Evolutionary conservation across 2,329 filamentous ascomycete species (phyloP).

Genomic region (Aspergillus chevalieri): DNA sequence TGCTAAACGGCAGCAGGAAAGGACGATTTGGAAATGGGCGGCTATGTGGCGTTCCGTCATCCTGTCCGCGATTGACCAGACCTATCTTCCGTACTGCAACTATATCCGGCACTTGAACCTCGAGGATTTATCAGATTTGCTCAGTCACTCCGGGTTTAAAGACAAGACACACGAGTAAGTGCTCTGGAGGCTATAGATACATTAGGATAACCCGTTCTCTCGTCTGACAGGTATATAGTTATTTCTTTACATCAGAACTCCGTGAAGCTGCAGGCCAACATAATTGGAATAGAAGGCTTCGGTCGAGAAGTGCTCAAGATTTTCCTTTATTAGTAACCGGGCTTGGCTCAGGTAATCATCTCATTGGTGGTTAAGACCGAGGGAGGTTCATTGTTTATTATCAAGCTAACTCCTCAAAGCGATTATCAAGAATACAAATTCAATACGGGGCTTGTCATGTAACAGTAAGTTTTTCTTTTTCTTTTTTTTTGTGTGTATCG

Average conservation of each 20-base stretch:
- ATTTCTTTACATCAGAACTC: slow-evolving; percentile 49
- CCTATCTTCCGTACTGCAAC: slow-evolving; percentile 62
- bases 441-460: slow-evolving; percentile 55
- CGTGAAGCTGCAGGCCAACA: slow-evolving; percentile 12
- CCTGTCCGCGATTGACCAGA: slow-evolving; percentile 55
- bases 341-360: slow-evolving; percentile 42
- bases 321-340: slow-evolving; percentile 39
- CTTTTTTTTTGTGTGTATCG: not conserved
- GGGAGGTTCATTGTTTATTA: not conserved
- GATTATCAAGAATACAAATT: slow-evolving; percentile 44
- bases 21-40: slow-evolving; percentile 53
- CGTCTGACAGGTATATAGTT: slow-evolving; percentile 21
- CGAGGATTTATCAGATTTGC: slow-evolving; percentile 53
- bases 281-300: slow-evolving; percentile 18
- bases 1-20: slow-evolving; percentile 38
- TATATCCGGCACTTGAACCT: slow-evolving; percentile 62
- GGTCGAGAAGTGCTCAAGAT: slow-evolving; percentile 15
- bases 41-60: slow-evolving; percentile 64
- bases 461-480: slow-evolving; percentile 31
- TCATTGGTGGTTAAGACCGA: not conserved
- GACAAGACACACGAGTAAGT: slow-evolving; percentile 52
- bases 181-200: slow-evolving; percentile 11
- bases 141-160: slow-evolving; percentile 55
- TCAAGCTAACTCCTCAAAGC: slow-evolving; percentile 23
- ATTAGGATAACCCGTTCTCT: slow-evolving; percentile 1